phyloP scores from a whole-genome alignment of 2,329 filamentous ascomycete genomes.

The Fusarium sp. region DNA sequence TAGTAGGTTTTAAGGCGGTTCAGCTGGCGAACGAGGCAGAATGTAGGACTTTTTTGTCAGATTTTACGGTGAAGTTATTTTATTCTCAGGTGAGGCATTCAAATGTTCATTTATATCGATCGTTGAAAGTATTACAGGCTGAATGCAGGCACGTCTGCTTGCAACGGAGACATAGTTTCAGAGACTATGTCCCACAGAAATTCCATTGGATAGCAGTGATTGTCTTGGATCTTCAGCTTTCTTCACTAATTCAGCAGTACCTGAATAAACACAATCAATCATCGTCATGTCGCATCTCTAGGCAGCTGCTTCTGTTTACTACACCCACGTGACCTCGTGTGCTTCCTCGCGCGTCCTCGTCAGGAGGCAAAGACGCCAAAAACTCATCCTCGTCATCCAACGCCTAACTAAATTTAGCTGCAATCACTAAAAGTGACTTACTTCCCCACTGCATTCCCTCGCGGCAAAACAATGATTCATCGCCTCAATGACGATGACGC shows the following conservation, averaged over 20 bases:
- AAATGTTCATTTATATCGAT: neutral
- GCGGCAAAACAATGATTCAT: slow-evolving; percentile 42
- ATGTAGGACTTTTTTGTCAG: slow-evolving; percentile 6
- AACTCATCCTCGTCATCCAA: slow-evolving; percentile 14
- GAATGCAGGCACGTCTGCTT: slow-evolving; percentile 21
- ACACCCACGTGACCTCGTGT: slow-evolving; percentile 46
- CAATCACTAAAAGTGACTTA: neutral
- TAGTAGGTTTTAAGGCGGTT: slow-evolving; percentile 41
- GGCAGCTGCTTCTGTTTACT: slow-evolving; percentile 5
- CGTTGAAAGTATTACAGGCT: neutral
- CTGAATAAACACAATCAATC: neutral
- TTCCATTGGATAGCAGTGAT: neutral
- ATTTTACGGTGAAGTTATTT: neutral
- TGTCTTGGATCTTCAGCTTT: neutral
- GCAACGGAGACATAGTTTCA: slow-evolving; percentile 18
- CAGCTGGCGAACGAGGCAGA: slow-evolving; percentile 6
- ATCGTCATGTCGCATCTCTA: neutral
- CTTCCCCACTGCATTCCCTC: slow-evolving; percentile 13
- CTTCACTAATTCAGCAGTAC: neutral
- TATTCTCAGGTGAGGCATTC: neutral
- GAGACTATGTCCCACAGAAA: neutral
- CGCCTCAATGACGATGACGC: slow-evolving; percentile 30
- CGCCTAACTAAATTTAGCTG: slow-evolving; percentile 17
- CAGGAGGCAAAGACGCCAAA: slow-evolving; percentile 12
- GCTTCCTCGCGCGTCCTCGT: slow-evolving; percentile 32